A percentile compares a stretch with the other conserved stretches of the same genome.
Evolutionary conservation across 805 yeast genomes (phyloP).

Genomic region (Wickerhamomyces subpelliculosus): DNA sequence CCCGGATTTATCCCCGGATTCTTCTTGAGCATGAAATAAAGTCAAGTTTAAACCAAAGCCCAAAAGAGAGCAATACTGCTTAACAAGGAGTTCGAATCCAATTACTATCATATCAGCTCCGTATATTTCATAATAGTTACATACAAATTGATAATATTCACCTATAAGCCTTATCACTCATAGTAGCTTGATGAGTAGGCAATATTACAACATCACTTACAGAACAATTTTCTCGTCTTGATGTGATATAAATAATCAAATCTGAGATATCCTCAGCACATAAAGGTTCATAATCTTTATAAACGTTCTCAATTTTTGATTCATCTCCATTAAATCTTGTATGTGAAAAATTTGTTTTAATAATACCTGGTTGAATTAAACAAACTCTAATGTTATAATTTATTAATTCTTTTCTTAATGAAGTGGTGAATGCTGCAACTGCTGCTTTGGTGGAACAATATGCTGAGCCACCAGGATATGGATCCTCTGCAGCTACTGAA

Average conservation of each 20-base stretch:
- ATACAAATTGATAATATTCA: neutral
- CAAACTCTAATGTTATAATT: conserved; percentile 57
- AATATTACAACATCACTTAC: conserved; percentile 76
- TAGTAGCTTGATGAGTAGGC: conserved; percentile 78
- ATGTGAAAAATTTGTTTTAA: conserved; percentile 55
- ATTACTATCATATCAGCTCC: neutral
- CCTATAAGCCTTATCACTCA: conserved; percentile 20
- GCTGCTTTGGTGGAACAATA: conserved; percentile 73
- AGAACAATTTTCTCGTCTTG: conserved; percentile 52
- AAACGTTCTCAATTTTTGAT: conserved; percentile 45
- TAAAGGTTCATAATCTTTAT: conserved; percentile 49
- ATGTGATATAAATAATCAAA: conserved; percentile 45
- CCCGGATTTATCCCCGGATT: neutral
- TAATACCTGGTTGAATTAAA: conserved; percentile 60
- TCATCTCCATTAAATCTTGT: conserved; percentile 52
- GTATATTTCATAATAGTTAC: neutral
- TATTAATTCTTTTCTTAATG: conserved; percentile 66
- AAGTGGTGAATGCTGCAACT: conserved; percentile 62
- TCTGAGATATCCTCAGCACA: conserved; percentile 55
- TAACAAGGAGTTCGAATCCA: too few relatives aligned
- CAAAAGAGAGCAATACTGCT: too few relatives aligned
- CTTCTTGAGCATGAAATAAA: too few relatives aligned
- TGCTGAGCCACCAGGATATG: conserved; percentile 56
- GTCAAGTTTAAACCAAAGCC: too few relatives aligned
- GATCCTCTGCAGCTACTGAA: conserved; percentile 70